Conservation (phyloP, 257 asterid species). For the Solanum clarkiae region DNA sequence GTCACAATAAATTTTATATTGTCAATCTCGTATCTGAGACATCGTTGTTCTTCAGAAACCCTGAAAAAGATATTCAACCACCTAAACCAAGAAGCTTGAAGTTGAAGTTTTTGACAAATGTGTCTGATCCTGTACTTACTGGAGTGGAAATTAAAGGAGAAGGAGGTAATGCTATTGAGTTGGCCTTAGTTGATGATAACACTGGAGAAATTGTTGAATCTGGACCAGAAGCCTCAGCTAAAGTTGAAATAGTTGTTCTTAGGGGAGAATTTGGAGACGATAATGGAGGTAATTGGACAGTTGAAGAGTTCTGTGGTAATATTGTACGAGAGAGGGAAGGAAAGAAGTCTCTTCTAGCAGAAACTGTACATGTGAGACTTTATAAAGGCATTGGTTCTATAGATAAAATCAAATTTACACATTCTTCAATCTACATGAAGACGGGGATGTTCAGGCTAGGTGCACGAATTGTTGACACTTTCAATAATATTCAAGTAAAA, state of each 20-base stretch:
- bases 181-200: slow-evolving; percentile 22
- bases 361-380: slow-evolving; percentile 14
- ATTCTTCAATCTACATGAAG: slow-evolving; percentile 3
- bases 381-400: slow-evolving; percentile 21
- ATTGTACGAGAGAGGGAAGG: slow-evolving; percentile 13
- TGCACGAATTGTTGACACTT: slow-evolving; percentile 14
- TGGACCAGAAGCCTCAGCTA: slow-evolving; percentile 29
- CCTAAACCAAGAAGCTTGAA: slow-evolving; percentile 13
- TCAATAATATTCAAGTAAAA: slow-evolving; percentile 3
- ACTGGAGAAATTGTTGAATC: slow-evolving; percentile 15
- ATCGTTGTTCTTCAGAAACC: slow-evolving; percentile 6
- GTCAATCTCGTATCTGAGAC: background rate
- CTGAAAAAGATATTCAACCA: background rate
- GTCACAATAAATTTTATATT: background rate
- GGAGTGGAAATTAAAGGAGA: slow-evolving; percentile 32
- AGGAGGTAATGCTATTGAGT: slow-evolving; percentile 4
- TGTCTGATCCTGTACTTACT: slow-evolving; percentile 16
- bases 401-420: slow-evolving; percentile 15
- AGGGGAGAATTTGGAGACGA: slow-evolving; percentile 8
- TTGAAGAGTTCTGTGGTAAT: slow-evolving; percentile 13
- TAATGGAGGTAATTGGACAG: slow-evolving; percentile 12
- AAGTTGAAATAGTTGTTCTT: slow-evolving; percentile 25
- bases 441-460: slow-evolving; percentile 23
- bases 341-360: slow-evolving; percentile 27
- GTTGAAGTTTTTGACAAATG: slow-evolving; percentile 17